Percentiles rank a stretch among this genome's conserved stretches.
Conservation (phyloP, 1,284 basidiomycete species). For the Pseudozyma sp. region DNA sequence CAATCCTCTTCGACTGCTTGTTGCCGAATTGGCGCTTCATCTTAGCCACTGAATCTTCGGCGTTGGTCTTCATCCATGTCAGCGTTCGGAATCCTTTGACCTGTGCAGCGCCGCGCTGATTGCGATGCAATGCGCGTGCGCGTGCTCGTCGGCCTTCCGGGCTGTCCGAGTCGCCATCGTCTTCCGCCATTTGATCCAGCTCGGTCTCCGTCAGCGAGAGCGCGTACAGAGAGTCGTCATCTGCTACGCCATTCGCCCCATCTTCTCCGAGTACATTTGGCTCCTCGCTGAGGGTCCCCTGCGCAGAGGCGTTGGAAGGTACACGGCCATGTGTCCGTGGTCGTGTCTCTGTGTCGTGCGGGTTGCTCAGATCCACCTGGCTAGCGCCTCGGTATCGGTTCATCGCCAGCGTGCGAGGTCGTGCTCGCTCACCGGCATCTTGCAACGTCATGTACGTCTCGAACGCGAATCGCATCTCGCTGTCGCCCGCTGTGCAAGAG, state of each 20-base stretch:
- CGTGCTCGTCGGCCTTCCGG: constrained; percentile 39
- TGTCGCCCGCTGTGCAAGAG: constrained; percentile 50
- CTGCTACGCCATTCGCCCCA: constrained; percentile 1
- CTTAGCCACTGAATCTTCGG: constrained; percentile 47
- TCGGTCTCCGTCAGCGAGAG: constrained; percentile 39
- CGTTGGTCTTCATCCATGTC: constrained; percentile 60
- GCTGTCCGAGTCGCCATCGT: constrained; percentile 36
- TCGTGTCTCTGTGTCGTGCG: constrained; percentile 6
- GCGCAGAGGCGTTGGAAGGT: constrained; percentile 14
- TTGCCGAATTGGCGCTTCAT: constrained; percentile 46
- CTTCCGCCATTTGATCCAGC: constrained; percentile 30
- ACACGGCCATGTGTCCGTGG: constrained; percentile 17
- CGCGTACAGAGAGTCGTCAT: constrained; percentile 38
- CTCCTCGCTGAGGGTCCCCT: constrained; percentile 10
- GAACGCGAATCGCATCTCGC: constrained; percentile 57
- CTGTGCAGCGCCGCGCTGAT: constrained; percentile 59
- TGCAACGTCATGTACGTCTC: constrained; percentile 53
- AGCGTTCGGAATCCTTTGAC: constrained; percentile 60
- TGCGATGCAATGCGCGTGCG: constrained; percentile 52
- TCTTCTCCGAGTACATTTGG: constrained; percentile 28
- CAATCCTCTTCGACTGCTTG: constrained; percentile 47
- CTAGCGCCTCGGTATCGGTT: constrained; percentile 14
- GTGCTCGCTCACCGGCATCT: constrained; percentile 51
- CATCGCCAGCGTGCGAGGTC: constrained; percentile 26
- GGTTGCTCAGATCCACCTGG: constrained; percentile 7